phyloP scores from a whole-genome alignment of 495 filamentous ascomycete species.

The Alectoria sarmentosa region DNA sequence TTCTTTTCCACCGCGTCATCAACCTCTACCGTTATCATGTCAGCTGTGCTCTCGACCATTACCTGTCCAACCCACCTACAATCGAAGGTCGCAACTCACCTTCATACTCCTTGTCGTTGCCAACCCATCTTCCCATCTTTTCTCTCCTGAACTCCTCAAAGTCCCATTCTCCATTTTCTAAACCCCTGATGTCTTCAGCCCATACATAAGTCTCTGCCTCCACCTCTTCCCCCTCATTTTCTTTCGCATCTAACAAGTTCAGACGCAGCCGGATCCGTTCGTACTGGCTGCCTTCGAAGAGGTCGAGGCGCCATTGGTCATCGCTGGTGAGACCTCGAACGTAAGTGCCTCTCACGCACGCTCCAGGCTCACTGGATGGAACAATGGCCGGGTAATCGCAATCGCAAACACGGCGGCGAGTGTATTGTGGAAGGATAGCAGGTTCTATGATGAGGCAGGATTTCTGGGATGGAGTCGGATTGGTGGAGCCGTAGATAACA shows the following conservation, averaged over 20 bases:
- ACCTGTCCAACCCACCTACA: constrained; percentile 1
- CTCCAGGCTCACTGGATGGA: constrained; percentile 25
- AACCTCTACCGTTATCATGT: constrained; percentile 17
- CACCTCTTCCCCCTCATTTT: constrained; percentile 40
- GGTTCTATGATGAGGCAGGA: constrained; percentile 57
- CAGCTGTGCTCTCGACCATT: not conserved
- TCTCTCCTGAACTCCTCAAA: constrained; percentile 64
- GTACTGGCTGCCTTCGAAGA: constrained; percentile 79
- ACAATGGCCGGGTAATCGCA: constrained; percentile 87
- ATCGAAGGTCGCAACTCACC: constrained; percentile 17
- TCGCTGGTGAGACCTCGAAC: constrained; percentile 72
- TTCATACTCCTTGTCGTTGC: constrained; percentile 31
- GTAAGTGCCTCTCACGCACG: constrained; percentile 67
- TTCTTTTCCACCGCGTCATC: constrained; percentile 21
- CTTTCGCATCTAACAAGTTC: constrained; percentile 41
- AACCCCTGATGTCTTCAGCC: constrained; percentile 33
- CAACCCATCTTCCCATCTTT: constrained; percentile 54
- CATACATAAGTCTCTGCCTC: constrained; percentile 76
- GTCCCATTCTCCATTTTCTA: constrained; percentile 77
- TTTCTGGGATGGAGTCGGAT: constrained; percentile 44
- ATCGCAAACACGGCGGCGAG: constrained; percentile 56
- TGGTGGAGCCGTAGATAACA: constrained; percentile 61
- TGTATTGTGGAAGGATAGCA: constrained; percentile 66
- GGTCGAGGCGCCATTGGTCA: constrained; percentile 69
- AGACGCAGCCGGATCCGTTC: constrained; percentile 53